Base-by-base conservation (phyloP, 768 basidiomycete species). In the Lentinula sp. region DNA sequence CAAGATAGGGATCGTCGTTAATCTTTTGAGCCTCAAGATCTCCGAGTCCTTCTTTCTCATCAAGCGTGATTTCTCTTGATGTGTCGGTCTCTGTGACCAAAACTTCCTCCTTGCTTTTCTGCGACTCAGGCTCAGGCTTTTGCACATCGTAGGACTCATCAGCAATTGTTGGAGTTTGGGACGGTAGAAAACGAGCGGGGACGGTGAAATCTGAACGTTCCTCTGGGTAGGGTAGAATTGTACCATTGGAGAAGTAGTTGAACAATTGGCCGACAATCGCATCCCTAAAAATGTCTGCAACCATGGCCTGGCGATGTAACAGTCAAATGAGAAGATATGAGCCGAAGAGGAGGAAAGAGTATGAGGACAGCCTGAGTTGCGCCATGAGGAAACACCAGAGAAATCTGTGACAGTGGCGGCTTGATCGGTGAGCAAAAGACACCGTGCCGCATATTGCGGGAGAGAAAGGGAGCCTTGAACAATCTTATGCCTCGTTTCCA, bases 261-360 rank as follows among this genome's bases (percentile, higher is more conserved):
- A 74, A 61, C 41, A 67, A 52, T 59, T 73, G 68, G n/a, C 72
- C 72, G 57, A 70, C 60, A 28, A 69, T 63, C 1, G 72, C 68
- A 61, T 73, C 71, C 52, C 66, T 69, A 36, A 74, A 62, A 1
- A 69, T 61, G 7, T 67, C 60, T 41, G 53, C 55, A 23, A 56
- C 37, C 55, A 56, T 56, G 39, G 41, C 28, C 41, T 15, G 28
- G 23, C 32, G 12, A n/a, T 8, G 33, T 35, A 39, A 13, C 28
- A 36, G 15, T 33, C n/a, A 13, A 18, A 15, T 9, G 8, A 28
- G 20, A 50, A 13, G 20, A 50, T 50, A 8, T 15, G 3, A 28
- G 2, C 18, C 23, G 23, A 48, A 50, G 28, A 36, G 7, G 5
- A 13, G 35, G 7, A 35, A 52, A 7, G 32, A 16, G 16, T 39